Evolutionary conservation across 108 stramenopile genomes (phyloP).

Genomic region (Asterionellopsis glacialis): DNA sequence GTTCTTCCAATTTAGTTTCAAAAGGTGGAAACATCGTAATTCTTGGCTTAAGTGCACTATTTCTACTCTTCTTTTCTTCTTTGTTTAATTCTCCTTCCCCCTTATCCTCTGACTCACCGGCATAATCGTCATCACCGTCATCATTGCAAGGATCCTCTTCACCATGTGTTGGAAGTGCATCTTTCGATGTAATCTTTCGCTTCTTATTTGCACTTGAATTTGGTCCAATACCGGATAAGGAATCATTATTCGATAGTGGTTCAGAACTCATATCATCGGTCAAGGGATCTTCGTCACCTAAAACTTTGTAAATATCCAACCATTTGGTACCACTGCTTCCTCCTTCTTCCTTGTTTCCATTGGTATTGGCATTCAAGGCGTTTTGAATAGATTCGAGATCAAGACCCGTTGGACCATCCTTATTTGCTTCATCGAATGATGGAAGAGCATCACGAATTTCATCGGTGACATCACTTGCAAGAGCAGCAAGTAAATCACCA

Average conservation of each 20-base stretch:
- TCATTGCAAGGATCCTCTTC: constrained; percentile 11
- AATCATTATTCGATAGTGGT: too few relatives aligned
- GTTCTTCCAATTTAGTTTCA: constrained; percentile 67
- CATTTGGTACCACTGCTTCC: too few relatives aligned
- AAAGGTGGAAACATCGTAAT: constrained; percentile 85
- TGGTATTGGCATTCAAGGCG: not conserved
- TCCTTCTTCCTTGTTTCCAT: not conserved
- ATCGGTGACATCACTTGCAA: constrained; percentile 74
- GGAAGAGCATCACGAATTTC: constrained; percentile 71
- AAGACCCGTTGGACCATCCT: constrained; percentile 60
- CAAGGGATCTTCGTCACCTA: too few relatives aligned
- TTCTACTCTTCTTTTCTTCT: constrained; percentile 16
- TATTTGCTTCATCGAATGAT: constrained; percentile 20
- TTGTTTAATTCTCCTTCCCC: constrained; percentile 20
- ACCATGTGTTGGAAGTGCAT: not conserved
- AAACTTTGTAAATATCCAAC: too few relatives aligned
- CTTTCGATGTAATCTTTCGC: constrained; percentile 3
- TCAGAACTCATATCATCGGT: not conserved
- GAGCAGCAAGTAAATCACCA: constrained; percentile 80
- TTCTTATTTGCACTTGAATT: not conserved
- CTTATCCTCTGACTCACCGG: not conserved
- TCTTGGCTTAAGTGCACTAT: constrained; percentile 46
- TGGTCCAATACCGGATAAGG: too few relatives aligned
- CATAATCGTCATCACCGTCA: constrained; percentile 2
- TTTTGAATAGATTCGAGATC: constrained; percentile 39